Base-by-base conservation (phyloP, 2,329 filamentous ascomycete genomes). In the Colletotrichum acutatum region DNA sequence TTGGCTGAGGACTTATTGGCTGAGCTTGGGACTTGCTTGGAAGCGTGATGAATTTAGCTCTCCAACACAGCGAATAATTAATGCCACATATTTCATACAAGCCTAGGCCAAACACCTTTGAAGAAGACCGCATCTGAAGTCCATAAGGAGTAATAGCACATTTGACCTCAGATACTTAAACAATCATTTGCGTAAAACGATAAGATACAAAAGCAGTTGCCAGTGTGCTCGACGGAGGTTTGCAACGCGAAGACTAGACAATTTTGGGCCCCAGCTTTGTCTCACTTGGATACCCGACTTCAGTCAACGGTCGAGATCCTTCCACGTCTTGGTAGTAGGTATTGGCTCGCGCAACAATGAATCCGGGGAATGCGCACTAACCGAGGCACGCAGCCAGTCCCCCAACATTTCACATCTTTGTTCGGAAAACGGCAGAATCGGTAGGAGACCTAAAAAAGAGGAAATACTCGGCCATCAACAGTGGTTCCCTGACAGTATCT, bases 1-100 rank as follows among this genome's bases (percentile, higher is more conserved):
- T 57, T 80, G 8, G 88, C 87, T 0, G 82, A 79, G 1, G 87
- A 90, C 73, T 68, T 91, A 58, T 66, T 90, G 57, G 74, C 76
- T 30, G 85, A 83, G 22, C 60, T 73, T 6, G 70, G 66, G 14
- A 24, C 59, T 2, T 70, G 71, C 4, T 22, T 73, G 4, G 56
- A 61, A 34, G 9, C 26, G 5, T 71, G n/a, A 42, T 58, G 28
- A n/a, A 28, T 19, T 12, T 30, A 7, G 6, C n/a, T 4, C 30
- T 2, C 16, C 8, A 3, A 11, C 52, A 2, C 8, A 34, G 1
- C 19, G 5, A 9, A 6, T 11, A 11, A 16, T 14, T 34, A 28
- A 26, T 34, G n/a, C n/a, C n/a, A 19, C 14, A 26, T 16, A 26
- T 2, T 28, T 30, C 2, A 56, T 16, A 19, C 37, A 5, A 1